Evolutionary conservation across 2,329 filamentous ascomycete species (phyloP).

Genomic region (Aspergillus sojae): DNA sequence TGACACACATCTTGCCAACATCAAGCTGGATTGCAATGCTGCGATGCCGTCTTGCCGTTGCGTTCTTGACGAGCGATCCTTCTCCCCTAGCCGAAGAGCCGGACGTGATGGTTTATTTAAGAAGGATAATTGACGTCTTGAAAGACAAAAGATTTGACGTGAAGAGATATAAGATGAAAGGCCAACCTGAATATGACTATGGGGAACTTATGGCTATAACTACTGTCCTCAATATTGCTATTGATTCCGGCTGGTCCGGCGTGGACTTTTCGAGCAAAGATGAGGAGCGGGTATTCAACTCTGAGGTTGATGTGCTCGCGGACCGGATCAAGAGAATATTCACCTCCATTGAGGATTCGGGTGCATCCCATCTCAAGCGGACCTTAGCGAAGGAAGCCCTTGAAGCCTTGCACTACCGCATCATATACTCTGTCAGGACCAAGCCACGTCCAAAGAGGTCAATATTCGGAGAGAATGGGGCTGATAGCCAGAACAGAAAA

Average conservation of each 20-base stretch:
- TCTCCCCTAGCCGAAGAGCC: constrained; percentile 29
- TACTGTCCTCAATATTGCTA: constrained; percentile 70
- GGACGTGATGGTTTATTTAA: constrained; percentile 33
- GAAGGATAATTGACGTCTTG: constrained; percentile 32
- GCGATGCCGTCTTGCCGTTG: constrained; percentile 43
- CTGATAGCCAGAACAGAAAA: constrained; percentile 12
- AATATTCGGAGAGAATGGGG: constrained; percentile 34
- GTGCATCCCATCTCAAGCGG: constrained; percentile 70
- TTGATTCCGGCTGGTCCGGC: constrained; percentile 64
- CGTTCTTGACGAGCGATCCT: constrained; percentile 37
- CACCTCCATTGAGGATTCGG: constrained; percentile 70
- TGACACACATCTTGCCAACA: constrained; percentile 44
- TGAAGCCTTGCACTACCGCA: constrained; percentile 72
- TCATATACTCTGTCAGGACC: constrained; percentile 72
- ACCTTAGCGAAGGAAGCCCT: constrained; percentile 77
- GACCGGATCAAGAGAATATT: constrained; percentile 59
- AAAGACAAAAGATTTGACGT: constrained; percentile 36
- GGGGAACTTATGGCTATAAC: constrained; percentile 66
- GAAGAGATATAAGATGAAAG: constrained; percentile 28
- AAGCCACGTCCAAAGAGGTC: constrained; percentile 57
- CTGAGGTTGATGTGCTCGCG: constrained; percentile 68
- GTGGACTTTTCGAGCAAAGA: constrained; percentile 33
- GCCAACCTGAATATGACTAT: constrained; percentile 57
- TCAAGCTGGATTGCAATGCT: constrained; percentile 40
- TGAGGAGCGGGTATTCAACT: constrained; percentile 64